Evolutionary conservation across 2,329 filamentous ascomycete genomes (phyloP).

Genomic region (Pseudodiploospora longispora): DNA sequence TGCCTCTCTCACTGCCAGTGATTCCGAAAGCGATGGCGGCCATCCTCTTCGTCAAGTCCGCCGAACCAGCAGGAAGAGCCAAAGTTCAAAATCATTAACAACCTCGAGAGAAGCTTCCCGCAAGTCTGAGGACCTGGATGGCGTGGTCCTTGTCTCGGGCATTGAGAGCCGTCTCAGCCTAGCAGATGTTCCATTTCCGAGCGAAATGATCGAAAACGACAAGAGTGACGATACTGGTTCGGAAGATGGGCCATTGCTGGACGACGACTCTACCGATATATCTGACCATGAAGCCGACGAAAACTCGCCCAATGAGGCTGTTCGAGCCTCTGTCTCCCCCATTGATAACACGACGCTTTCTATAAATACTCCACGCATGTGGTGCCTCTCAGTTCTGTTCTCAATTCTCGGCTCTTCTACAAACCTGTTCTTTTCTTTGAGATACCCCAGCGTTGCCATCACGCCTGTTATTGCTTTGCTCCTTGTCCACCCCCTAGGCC

Average conservation of each 20-base stretch:
- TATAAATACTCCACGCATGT: constrained; percentile 84
- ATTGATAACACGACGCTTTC: constrained; percentile 70
- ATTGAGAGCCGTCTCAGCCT: constrained; percentile 46
- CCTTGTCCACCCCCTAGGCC: constrained; percentile 75
- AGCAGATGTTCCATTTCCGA: constrained; percentile 38
- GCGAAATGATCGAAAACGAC: constrained; percentile 35
- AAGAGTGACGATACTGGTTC: constrained; percentile 28
- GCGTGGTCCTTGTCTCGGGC: constrained; percentile 42
- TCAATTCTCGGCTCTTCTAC: constrained; percentile 74
- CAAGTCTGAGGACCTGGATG: constrained; percentile 42
- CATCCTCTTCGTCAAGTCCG: constrained; percentile 26
- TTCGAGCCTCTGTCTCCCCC: constrained; percentile 70
- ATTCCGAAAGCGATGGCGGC: constrained; percentile 21
- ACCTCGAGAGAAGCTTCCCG: constrained; percentile 24
- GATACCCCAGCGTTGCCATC: constrained; percentile 85
- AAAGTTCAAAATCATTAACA: constrained; percentile 23
- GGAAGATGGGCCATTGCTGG: constrained; percentile 27
- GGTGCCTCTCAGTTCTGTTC: constrained; percentile 71
- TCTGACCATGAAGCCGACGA: constrained; percentile 49
- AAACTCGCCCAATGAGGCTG: constrained; percentile 70
- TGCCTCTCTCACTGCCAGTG: constrained; percentile 27
- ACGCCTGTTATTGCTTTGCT: constrained; percentile 82
- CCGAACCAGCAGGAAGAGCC: constrained; percentile 22
- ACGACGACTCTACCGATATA: constrained; percentile 31
- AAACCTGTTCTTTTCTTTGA: constrained; percentile 80